Conservation (phyloP, 2,329 filamentous ascomycete genomes). For the Golovinomyces cichoracearum region DNA sequence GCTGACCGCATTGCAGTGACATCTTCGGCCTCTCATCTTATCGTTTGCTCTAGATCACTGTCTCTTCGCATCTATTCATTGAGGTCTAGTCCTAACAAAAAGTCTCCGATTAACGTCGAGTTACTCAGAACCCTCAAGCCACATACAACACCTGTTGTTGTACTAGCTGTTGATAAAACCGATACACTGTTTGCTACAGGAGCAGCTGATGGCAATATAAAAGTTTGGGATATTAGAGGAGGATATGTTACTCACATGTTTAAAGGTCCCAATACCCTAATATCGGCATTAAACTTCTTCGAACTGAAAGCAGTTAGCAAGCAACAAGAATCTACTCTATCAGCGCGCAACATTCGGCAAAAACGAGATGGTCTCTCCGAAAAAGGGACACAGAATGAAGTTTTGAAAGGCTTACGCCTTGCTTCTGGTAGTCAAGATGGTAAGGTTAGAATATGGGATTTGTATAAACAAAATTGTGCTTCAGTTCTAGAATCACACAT, state of each 20-base stretch:
- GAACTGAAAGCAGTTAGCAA: conserved; percentile 30
- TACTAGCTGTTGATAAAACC: conserved; percentile 60
- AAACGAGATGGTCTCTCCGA: conserved; percentile 20
- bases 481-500: conserved; percentile 78
- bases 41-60: conserved; percentile 80
- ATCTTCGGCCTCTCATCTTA: conserved; percentile 62
- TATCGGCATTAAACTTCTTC: conserved; percentile 83
- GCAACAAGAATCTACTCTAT: conserved; percentile 17
- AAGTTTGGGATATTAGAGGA: conserved; percentile 81
- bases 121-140: conserved; percentile 65
- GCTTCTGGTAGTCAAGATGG: conserved; percentile 88
- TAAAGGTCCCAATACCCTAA: conserved; percentile 68
- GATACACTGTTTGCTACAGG: conserved; percentile 80
- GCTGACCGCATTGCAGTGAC: conserved; percentile 33
- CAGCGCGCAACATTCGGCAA: conserved; percentile 20
- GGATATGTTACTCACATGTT: conserved; percentile 91
- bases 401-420: conserved; percentile 41
- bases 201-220: conserved; percentile 75
- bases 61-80: conserved; percentile 81
- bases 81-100: conserved; percentile 27
- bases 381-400: conserved; percentile 22
- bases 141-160: conserved; percentile 70
- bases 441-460: conserved; percentile 72
- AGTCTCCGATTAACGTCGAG: conserved; percentile 33
- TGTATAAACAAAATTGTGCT: conserved; percentile 55